A percentile compares a stretch with the other conserved stretches of the same genome.
These are phyloP conservation scores for Phytophthora syringae DNA, from an alignment of 352 stramenopile genomes.

Conservation along the genomic window DNA sequence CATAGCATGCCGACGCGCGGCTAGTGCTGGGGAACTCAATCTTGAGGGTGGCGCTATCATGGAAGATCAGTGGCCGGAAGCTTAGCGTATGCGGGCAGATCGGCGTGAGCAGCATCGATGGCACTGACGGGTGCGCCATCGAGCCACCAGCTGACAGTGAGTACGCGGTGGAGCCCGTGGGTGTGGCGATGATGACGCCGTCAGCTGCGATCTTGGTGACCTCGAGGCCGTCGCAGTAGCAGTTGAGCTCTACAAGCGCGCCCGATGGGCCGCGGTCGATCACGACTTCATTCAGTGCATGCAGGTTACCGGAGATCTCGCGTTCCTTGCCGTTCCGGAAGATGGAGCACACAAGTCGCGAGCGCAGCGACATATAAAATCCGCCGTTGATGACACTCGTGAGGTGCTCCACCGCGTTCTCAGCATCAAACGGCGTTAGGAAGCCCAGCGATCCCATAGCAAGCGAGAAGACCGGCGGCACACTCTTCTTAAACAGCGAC, in stretches of 20 bases:
- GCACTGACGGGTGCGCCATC: slow-evolving; percentile 98
- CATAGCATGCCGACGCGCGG: slow-evolving; percentile 74
- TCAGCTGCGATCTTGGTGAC: slow-evolving; percentile 96
- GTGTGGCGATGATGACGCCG: slow-evolving; percentile 99
- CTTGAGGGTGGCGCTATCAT: slow-evolving; percentile 91
- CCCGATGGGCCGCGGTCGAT: slow-evolving; percentile 94
- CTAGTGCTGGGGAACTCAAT: slow-evolving; percentile 89
- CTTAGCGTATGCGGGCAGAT: slow-evolving; percentile 98
- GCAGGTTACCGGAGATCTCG: slow-evolving; percentile 70
- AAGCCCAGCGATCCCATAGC: slow-evolving; percentile 97
- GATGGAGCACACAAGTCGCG: slow-evolving; percentile 76
- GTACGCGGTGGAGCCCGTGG: slow-evolving; percentile 98
- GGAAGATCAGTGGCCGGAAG: slow-evolving; percentile 92
- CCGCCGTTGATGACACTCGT: slow-evolving; percentile 78
- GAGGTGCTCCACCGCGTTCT: slow-evolving; percentile 72
- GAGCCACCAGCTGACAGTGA: slow-evolving; percentile 97
- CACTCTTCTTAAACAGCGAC: slow-evolving; percentile 88
- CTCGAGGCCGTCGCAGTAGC: slow-evolving; percentile 96
- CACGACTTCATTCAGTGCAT: slow-evolving; percentile 99
- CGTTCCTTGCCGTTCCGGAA: slow-evolving; percentile 62
- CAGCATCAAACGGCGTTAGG: slow-evolving; percentile 93
- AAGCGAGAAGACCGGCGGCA: slow-evolving; percentile 96
- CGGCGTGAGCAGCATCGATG: slow-evolving; percentile 97
- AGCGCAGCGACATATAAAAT: slow-evolving; percentile 87
- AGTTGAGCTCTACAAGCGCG: slow-evolving; percentile 96